These are phyloP conservation scores for Hypoxylon fuscum DNA, from an alignment of 495 filamentous ascomycete genomes.

Conservation along the genomic window DNA sequence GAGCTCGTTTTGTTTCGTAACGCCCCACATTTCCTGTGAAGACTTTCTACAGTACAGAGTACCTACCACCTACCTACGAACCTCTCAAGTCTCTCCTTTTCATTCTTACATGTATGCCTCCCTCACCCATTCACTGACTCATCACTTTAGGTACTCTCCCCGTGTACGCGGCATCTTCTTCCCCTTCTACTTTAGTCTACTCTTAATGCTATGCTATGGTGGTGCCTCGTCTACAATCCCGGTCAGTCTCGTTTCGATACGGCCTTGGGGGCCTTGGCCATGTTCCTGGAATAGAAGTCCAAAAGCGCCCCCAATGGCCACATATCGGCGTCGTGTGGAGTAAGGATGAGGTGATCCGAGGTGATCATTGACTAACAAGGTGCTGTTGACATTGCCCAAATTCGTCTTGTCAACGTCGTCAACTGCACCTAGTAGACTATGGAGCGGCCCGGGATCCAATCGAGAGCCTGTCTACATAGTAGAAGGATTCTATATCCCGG, in stretches of 20 bases:
- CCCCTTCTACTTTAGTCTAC: background rate
- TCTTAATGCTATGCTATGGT: constrained; percentile 15
- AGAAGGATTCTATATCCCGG: background rate
- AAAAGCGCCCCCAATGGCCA: constrained; percentile 36
- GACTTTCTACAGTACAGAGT: constrained; percentile 3
- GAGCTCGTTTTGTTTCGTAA: constrained; percentile 6
- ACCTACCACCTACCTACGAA: background rate
- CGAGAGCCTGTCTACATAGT: constrained; percentile 4
- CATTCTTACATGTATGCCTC: too few species aligned
- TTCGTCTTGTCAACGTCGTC: constrained; percentile 14
- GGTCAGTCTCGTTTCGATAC: constrained; percentile 22
- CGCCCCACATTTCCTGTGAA: constrained; percentile 25
- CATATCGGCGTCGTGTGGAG: constrained; percentile 29
- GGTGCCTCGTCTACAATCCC: constrained; percentile 18
- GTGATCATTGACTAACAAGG: constrained; percentile 43
- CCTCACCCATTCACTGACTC: too few species aligned
- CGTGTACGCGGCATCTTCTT: constrained; percentile 19
- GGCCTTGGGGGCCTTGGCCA: constrained; percentile 32
- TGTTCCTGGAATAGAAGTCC: constrained; percentile 4
- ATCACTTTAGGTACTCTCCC: constrained; percentile 13
- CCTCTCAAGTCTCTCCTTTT: constrained; percentile 3
- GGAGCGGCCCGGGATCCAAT: constrained; percentile 25
- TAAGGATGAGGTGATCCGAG: constrained; percentile 38
- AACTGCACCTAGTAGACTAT: constrained; percentile 33
- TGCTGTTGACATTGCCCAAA: constrained; percentile 34